A percentile compares a stretch with the other conserved stretches of the same genome.
Evolutionary conservation across 148 eudicot genomes (phyloP).

Genomic region (Fagopyrum esculentum): DNA sequence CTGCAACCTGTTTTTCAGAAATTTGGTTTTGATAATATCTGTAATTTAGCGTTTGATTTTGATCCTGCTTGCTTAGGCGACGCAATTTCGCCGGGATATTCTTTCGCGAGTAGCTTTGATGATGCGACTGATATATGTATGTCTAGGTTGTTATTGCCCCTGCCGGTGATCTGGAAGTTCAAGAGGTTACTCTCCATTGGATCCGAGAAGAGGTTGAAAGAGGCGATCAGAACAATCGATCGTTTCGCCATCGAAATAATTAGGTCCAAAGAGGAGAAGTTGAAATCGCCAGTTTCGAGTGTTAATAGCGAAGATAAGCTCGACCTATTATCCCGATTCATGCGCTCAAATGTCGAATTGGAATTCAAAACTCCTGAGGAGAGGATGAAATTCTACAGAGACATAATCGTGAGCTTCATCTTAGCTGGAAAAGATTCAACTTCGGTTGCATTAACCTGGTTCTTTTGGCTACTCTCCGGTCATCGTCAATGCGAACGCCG

Average conservation of each 20-base stretch:
- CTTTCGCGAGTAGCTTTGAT: slow-evolving; percentile 60
- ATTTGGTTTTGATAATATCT: slow-evolving; percentile 61
- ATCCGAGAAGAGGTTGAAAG: slow-evolving; percentile 38
- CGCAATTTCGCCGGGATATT: slow-evolving; percentile 24
- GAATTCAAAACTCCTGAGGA: slow-evolving; percentile 10
- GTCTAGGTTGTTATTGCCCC: slow-evolving; percentile 42
- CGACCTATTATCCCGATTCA: slow-evolving; percentile 55
- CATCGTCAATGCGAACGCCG: slow-evolving; percentile 27
- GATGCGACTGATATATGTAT: slow-evolving; percentile 49
- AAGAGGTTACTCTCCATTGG: slow-evolving; percentile 44
- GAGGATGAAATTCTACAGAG: slow-evolving; percentile 34
- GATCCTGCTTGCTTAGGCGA: slow-evolving; percentile 62
- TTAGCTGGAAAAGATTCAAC: slow-evolving; percentile 67
- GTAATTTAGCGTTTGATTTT: slow-evolving; percentile 56
- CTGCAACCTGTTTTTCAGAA: slow-evolving; percentile 61
- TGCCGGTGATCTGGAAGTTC: slow-evolving; percentile 26
- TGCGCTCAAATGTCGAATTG: slow-evolving; percentile 1
- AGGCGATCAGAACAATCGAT: slow-evolving; percentile 49
- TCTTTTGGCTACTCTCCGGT: slow-evolving; percentile 49
- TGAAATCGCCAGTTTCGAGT: slow-evolving; percentile 12
- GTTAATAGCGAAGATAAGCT: slow-evolving; percentile 18
- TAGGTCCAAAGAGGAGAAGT: slow-evolving; percentile 34
- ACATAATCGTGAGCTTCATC: slow-evolving; percentile 60
- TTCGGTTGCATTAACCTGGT: slow-evolving; percentile 54
- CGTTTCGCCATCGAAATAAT: slow-evolving; percentile 53